Base-by-base conservation (phyloP, 2,329 filamentous ascomycete genomes). In the Cladosporium cucumerinum region DNA sequence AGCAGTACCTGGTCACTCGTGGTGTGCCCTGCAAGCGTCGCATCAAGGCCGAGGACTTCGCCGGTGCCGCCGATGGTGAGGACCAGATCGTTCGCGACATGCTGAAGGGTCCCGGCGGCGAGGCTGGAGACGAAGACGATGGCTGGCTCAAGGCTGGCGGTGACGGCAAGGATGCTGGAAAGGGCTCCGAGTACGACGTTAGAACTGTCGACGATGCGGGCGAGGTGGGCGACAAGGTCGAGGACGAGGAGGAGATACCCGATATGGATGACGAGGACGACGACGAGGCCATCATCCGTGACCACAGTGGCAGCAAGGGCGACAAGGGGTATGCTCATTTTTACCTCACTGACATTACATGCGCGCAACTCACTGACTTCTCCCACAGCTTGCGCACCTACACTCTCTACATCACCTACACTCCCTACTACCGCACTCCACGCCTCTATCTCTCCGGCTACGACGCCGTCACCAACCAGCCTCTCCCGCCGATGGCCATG, bases 191-290 rank as follows among this genome's bases (percentile, higher is more conserved):
- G 69, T 86, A 86, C 71, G 92, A 97, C 77, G 92, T 97, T 49
- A 84, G 91, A 71, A 96, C 93, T 0, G 88, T 97, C 26, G 93
- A 96, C 74, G 93, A 97, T 73, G 89, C 90, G 26, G 94, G 93
- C 28, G 94, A 95, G 73, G 83, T 96, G 52, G 92, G 90, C 16
- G 91, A 93, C 65, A 83, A 86, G 64, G 88, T 88, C 59, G 84
- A 90, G 5, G 89, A 89, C 63, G 85, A 91, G 5, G 89, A 89
- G 61, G 94, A 97, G 73, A 97, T 98, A 67, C 94, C 93, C 0
- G 94, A 98, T 75, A 98, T 98, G 93, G 95, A 98, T 75, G 95
- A 98, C 68, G 94, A 92, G 67, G 90, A 98, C 69, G 89, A 91
- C 66, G 93, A 96, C 67, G 93, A 98, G 78, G 95, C 95, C 52